phyloP scores from a whole-genome alignment of 257 asterid species.

The Solanum sejunctum region DNA sequence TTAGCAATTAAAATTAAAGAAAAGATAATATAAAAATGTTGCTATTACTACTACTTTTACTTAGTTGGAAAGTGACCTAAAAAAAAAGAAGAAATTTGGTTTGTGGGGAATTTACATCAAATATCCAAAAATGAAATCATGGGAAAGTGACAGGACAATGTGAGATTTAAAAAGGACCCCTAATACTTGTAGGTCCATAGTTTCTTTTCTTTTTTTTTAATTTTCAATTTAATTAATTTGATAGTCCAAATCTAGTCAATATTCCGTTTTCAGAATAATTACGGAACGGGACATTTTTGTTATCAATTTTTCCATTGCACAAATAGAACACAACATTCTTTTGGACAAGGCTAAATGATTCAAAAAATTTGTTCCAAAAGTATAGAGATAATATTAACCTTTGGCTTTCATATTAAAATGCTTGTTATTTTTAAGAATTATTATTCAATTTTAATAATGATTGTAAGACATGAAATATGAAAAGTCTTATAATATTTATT shows the following conservation, averaged over 20 bases:
- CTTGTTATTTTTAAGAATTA: no score
- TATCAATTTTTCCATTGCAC: not conserved
- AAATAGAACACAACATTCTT: not conserved
- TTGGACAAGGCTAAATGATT: not conserved
- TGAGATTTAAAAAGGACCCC: slow-evolving; percentile 2
- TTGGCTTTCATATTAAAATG: no score
- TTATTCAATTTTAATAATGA: no score
- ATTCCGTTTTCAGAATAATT: slow-evolving; percentile 10
- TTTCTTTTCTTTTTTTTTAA: not conserved
- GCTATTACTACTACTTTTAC: not conserved
- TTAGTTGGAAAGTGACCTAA: slow-evolving; percentile 16
- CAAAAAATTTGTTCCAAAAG: no score
- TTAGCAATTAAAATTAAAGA: not conserved
- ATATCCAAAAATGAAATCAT: not conserved
- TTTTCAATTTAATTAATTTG: not conserved
- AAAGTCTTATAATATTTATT: no score
- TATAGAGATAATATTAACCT: no score
- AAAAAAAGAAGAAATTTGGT: not conserved
- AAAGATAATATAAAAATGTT: not conserved
- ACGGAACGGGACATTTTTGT: not conserved
- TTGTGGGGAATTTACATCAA: not conserved
- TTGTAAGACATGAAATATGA: no score
- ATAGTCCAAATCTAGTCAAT: slow-evolving; percentile 5
- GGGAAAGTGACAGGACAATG: slow-evolving; percentile 14
- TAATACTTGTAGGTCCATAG: slow-evolving; percentile 4